A percentile compares a stretch with the other conserved stretches of the same genome.
Conservation (phyloP, 2,329 filamentous ascomycete genomes). For the Ilyonectria destructans region DNA sequence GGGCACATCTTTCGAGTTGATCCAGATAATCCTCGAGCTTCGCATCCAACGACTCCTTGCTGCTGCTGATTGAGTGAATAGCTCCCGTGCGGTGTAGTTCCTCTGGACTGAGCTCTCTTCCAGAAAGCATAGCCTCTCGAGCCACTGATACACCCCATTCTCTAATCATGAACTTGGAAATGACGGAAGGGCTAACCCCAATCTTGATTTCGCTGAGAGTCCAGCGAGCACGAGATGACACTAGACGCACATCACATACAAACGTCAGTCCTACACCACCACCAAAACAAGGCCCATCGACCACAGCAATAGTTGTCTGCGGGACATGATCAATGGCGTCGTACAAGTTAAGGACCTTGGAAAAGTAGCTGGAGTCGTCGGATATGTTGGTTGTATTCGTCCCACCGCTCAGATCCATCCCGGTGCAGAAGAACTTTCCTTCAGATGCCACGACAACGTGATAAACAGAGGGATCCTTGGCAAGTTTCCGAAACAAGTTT, state of each 20-base stretch:
- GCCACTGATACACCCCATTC: conserved; percentile 32
- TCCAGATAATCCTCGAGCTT: conserved; percentile 12
- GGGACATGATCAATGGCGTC: conserved; percentile 28
- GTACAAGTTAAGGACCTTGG: conserved; percentile 19
- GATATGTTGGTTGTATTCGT: conserved; percentile 21
- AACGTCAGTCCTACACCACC: conserved; percentile 32
- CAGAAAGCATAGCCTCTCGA: conserved; percentile 32
- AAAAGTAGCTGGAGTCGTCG: conserved; percentile 21
- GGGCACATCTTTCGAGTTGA: conserved; percentile 25
- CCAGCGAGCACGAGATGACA: conserved; percentile 19
- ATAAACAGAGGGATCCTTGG: conserved; percentile 18
- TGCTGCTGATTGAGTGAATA: background rate
- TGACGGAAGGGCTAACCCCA: conserved; percentile 33
- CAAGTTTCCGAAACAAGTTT: background rate
- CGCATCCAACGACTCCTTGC: background rate
- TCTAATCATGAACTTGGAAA: conserved; percentile 32
- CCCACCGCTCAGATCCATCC: conserved; percentile 33
- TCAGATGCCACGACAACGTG: conserved; percentile 28
- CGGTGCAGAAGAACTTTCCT: conserved; percentile 34
- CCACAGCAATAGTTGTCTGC: conserved; percentile 29
- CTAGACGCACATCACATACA: conserved; percentile 31
- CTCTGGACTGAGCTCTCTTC: conserved; percentile 17
- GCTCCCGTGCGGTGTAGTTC: conserved; percentile 22
- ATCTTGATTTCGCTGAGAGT: conserved; percentile 34
- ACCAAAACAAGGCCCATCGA: conserved; percentile 31